Conservation (phyloP, 768 basidiomycete genomes). For the Mycena metata region DNA sequence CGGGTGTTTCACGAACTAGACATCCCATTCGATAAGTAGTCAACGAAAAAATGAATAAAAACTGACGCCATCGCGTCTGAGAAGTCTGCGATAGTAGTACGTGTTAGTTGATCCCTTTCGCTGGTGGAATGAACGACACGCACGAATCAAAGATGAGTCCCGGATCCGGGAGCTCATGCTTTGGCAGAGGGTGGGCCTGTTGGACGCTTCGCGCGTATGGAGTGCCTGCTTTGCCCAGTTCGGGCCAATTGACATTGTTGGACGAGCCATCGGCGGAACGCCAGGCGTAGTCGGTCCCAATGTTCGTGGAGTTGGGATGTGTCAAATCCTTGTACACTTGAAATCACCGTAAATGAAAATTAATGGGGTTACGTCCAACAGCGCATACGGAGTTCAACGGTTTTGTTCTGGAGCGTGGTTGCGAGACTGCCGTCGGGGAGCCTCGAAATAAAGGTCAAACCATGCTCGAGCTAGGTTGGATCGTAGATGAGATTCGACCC, state of each 20-base stretch:
- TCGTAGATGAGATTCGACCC: not conserved
- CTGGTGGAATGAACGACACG: conserved; percentile 37
- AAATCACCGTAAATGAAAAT: not conserved
- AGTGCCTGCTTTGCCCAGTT: conserved; percentile 82
- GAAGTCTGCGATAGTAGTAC: conserved; percentile 52
- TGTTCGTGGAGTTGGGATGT: conserved; percentile 80
- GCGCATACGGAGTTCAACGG: conserved; percentile 69
- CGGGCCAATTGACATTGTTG: conserved; percentile 80
- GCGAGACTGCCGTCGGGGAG: conserved; percentile 63
- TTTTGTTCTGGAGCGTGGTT: conserved; percentile 57
- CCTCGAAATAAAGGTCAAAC: conserved; percentile 71
- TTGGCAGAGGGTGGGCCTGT: conserved; percentile 73
- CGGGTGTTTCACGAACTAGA: conserved; percentile 81
- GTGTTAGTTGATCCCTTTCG: not conserved
- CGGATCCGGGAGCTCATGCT: conserved; percentile 80
- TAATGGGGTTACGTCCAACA: not conserved
- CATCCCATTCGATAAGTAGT: conserved; percentile 22
- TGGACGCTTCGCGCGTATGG: conserved; percentile 90
- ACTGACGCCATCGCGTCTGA: conserved; percentile 77
- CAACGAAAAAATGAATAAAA: not conserved
- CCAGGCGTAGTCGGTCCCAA: conserved; percentile 74
- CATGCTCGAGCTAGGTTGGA: conserved; percentile 73
- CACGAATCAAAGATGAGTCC: conserved; percentile 85
- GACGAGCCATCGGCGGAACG: conserved; percentile 82
- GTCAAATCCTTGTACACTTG: conserved; percentile 86